Evolutionary conservation across 495 filamentous ascomycete species (phyloP).

Genomic region (Penicillium lividum): DNA sequence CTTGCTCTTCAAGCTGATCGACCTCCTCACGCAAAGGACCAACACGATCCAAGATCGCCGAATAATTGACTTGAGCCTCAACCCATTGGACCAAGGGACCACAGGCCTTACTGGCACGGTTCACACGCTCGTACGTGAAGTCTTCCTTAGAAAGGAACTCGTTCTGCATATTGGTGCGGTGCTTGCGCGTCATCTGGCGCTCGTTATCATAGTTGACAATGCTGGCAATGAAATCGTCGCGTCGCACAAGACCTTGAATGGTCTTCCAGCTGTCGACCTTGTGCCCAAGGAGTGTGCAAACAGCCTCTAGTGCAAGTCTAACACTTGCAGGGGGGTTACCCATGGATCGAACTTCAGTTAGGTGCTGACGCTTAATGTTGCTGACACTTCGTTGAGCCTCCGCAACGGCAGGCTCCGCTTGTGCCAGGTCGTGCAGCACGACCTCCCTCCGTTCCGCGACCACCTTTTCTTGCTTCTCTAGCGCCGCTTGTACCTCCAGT

Average conservation of each 20-base stretch:
- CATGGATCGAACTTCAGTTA: slow-evolving; percentile 98
- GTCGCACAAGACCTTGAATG: slow-evolving; percentile 81
- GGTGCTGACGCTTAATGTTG: slow-evolving; percentile 95
- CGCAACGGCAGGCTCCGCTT: slow-evolving; percentile 87
- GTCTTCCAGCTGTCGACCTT: slow-evolving; percentile 87
- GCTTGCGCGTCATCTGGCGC: slow-evolving; percentile 82
- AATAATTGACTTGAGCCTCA: slow-evolving; percentile 94
- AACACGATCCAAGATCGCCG: slow-evolving; percentile 92
- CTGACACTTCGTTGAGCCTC: slow-evolving; percentile 94
- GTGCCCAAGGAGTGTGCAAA: slow-evolving; percentile 91
- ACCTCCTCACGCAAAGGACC: slow-evolving; percentile 94
- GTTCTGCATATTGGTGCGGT: slow-evolving; percentile 85
- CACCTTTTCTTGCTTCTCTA: slow-evolving; percentile 88
- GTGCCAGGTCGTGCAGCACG: slow-evolving; percentile 84
- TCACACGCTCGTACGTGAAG: slow-evolving; percentile 94
- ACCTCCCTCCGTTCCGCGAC: slow-evolving; percentile 81
- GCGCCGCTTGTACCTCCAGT: slow-evolving; percentile 78
- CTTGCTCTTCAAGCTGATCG: slow-evolving; percentile 78
- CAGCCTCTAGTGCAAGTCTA: slow-evolving; percentile 87
- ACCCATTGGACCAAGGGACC: slow-evolving; percentile 98
- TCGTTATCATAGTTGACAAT: slow-evolving; percentile 98
- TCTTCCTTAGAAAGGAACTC: slow-evolving; percentile 89
- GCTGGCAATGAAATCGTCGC: slow-evolving; percentile 95
- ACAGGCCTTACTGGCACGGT: slow-evolving; percentile 93
- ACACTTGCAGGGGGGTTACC: slow-evolving; percentile 85